A percentile compares a stretch with the other conserved stretches of the same genome.
Evolutionary conservation across 2,329 filamentous ascomycete species (phyloP).

Genomic region (Aureobasidium lini): DNA sequence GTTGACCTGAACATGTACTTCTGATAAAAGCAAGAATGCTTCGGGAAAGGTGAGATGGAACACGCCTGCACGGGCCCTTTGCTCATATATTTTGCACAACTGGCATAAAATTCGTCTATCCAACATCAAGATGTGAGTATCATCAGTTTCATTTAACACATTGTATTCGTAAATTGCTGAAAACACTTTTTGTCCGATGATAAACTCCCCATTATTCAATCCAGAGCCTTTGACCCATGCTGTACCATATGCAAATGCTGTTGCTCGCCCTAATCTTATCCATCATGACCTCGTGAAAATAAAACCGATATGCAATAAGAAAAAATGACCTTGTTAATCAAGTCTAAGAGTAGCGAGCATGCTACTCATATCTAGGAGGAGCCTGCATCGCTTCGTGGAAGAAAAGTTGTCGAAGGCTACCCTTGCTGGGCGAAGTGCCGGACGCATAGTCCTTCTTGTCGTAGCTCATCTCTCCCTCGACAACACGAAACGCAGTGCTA

Average conservation of each 20-base stretch:
- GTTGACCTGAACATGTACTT: background rate
- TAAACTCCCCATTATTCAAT: background rate
- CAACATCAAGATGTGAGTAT: background rate
- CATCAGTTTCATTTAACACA: background rate
- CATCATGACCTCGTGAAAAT: background rate
- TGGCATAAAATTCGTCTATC: background rate
- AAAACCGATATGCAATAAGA: slow-evolving; percentile 1
- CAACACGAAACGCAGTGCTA: slow-evolving; percentile 24
- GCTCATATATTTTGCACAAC: background rate
- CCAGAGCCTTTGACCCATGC: background rate
- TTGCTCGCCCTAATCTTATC: background rate
- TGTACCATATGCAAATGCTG: background rate
- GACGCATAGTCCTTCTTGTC: slow-evolving; percentile 18
- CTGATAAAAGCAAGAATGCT: background rate
- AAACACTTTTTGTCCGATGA: background rate
- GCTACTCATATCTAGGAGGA: slow-evolving; percentile 14
- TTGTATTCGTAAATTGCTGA: background rate
- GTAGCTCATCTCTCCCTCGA: slow-evolving; percentile 23
- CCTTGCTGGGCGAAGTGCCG: slow-evolving; percentile 15
- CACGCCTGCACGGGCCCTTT: background rate
- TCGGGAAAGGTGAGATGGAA: background rate
- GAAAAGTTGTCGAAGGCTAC: slow-evolving; percentile 28
- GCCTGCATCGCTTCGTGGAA: slow-evolving; percentile 28
- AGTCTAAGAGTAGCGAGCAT: background rate
- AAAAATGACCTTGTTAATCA: background rate